These are phyloP conservation scores for Aspergillus versicolor DNA, from an alignment of 2,329 filamentous ascomycete species.

Conservation along the genomic window DNA sequence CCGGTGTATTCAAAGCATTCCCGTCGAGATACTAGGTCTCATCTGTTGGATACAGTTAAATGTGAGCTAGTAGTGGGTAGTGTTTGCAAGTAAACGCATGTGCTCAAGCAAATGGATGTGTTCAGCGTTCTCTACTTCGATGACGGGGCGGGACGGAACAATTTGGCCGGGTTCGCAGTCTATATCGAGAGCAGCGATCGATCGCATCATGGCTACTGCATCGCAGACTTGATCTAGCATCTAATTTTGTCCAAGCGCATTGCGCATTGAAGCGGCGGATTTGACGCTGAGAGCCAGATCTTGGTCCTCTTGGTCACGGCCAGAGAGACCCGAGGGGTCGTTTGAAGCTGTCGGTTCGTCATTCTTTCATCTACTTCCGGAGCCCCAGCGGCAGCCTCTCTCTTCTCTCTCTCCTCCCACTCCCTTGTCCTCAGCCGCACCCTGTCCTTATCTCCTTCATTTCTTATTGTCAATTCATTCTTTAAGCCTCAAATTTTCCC, in stretches of 20 bases:
- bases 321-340: background rate
- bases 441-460: constrained; percentile 2
- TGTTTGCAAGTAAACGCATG: too few relatives aligned
- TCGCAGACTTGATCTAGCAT: background rate
- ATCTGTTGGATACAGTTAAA: too few relatives aligned
- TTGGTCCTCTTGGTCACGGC: background rate
- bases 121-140: background rate
- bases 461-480: constrained; percentile 1
- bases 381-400: constrained; percentile 10
- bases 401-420: background rate
- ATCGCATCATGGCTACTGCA: background rate
- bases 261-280: background rate
- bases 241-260: background rate
- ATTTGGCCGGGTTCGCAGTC: background rate
- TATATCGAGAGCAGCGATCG: background rate
- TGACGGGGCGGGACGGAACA: background rate
- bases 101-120: too few relatives aligned
- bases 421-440: constrained; percentile 9
- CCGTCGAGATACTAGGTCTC: background rate
- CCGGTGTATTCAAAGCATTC: background rate
- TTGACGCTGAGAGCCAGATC: background rate
- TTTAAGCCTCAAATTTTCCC: background rate
- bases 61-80: too few relatives aligned
- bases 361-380: constrained; percentile 12
- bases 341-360: constrained; percentile 9